Percentiles rank a stretch among this genome's conserved stretches.
Conservation (phyloP, 129 eudicot species). For the Helianthus annuus region HanXRQr2.0-SUNRISE NC_035436.2:6157035-6157534, state of each 20-base stretch:
- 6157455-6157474: background rate
- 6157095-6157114: background rate
- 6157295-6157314: background rate
- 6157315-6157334: no score
- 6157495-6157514: no score
- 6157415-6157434: background rate
- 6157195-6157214: no score
- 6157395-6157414: background rate
- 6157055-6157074: conserved; percentile 22
- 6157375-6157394: background rate
- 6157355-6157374: no score
- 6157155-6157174: no score
- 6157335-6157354: no score
- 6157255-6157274: background rate
- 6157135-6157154: background rate
- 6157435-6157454: conserved; percentile 3
- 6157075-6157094: background rate
- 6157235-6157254: no score
- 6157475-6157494: background rate
- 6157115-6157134: background rate
- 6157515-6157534: no score
- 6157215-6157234: no score
- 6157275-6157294: background rate
- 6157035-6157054: conserved; percentile 15
- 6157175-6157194: no score